Conservation (phyloP, 2,329 filamentous ascomycete genomes). For the Zymoseptoria pseudotritici region DNA sequence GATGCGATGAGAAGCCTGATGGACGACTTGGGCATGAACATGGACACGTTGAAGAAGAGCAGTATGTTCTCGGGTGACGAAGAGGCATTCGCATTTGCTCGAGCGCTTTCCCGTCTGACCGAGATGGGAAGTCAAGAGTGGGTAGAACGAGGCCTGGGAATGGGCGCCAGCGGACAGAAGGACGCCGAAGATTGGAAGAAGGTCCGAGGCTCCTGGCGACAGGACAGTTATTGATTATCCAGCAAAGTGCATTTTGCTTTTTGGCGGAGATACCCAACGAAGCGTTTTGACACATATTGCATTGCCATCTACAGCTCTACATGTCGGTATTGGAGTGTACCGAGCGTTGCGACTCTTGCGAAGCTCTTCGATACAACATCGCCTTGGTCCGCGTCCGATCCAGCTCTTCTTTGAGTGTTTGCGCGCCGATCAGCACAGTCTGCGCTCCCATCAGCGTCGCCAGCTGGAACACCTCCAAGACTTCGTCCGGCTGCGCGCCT, state of each 20-base stretch:
- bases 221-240: conserved; percentile 43
- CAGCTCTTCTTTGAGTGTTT: neutral
- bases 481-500: conserved; percentile 41
- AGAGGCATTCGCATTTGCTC: conserved; percentile 90
- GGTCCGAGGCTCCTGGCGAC: conserved; percentile 59
- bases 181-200: conserved; percentile 60
- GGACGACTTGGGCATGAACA: conserved; percentile 80
- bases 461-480: conserved; percentile 44
- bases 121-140: conserved; percentile 95
- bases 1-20: conserved; percentile 72
- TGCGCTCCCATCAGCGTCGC: conserved; percentile 29
- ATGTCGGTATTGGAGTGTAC: neutral
- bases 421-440: neutral
- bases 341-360: neutral
- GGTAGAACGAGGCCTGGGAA: conserved; percentile 70
- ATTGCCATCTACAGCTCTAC: neutral
- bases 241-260: neutral
- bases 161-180: conserved; percentile 59
- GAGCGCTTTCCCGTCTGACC: conserved; percentile 72
- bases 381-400: neutral
- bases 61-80: conserved; percentile 90
- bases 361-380: neutral
- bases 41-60: conserved; percentile 74
- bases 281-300: neutral
- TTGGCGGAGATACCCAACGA: neutral